These are phyloP conservation scores for Verticillium zaregamsianum DNA, from an alignment of 2,329 filamentous ascomycete species.

Conservation along the genomic window DNA sequence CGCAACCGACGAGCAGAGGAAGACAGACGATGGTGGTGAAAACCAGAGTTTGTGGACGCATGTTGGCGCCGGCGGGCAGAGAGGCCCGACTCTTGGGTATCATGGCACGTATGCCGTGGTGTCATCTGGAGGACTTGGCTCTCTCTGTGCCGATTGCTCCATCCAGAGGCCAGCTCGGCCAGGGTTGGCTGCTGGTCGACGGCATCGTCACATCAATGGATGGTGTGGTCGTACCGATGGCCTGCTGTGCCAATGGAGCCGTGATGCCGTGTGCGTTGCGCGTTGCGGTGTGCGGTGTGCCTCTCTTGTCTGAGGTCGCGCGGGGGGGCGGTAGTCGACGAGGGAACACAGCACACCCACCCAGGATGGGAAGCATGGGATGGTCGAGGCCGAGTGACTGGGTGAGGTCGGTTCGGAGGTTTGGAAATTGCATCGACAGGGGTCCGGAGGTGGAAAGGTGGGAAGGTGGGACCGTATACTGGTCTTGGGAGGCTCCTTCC, in stretches of 20 bases:
- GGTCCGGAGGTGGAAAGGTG: not conserved
- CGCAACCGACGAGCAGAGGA: not conserved
- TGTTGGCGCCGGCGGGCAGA: not conserved
- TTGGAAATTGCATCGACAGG: not conserved
- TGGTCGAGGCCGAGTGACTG: not conserved
- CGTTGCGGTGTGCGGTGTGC: not conserved
- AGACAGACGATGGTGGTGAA: not conserved
- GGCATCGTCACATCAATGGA: not conserved
- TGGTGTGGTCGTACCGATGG: not conserved
- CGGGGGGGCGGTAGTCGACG: not conserved
- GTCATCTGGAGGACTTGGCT: not conserved
- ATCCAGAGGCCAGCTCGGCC: not conserved
- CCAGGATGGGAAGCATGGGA: not conserved
- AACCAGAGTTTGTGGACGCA: not conserved
- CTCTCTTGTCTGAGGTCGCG: not conserved
- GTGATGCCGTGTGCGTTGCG: not conserved
- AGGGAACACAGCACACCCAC: not conserved
- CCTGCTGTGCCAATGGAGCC: not conserved
- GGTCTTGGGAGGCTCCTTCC: not conserved
- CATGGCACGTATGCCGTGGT: not conserved
- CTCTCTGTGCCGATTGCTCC: not conserved
- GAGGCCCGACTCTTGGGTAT: not conserved
- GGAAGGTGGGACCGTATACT: not conserved
- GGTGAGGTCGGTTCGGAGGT: not conserved
- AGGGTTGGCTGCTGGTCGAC: not conserved